Conservation (phyloP, 2,329 filamentous ascomycete genomes). For the Penicillium sp. region DNA sequence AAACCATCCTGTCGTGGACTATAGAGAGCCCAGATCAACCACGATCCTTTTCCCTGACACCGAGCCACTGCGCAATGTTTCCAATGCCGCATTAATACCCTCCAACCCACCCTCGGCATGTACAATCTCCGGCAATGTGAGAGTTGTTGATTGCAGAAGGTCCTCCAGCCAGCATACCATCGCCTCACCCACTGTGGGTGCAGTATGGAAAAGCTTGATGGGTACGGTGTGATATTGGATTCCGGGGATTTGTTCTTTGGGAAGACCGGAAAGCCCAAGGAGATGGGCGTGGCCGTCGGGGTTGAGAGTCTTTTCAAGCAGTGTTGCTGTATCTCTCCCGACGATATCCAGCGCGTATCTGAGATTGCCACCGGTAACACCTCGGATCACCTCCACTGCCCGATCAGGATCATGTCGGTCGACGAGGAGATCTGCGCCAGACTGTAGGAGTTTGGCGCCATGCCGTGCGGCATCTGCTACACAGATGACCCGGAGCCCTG, state of each 20-base stretch:
- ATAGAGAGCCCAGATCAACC: constrained; percentile 43
- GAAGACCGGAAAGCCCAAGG: constrained; percentile 67
- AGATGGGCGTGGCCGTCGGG: constrained; percentile 54
- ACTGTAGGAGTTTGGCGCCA: constrained; percentile 58
- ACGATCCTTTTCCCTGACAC: constrained; percentile 70
- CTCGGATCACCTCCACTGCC: constrained; percentile 66
- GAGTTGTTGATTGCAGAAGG: constrained; percentile 56
- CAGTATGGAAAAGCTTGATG: constrained; percentile 75
- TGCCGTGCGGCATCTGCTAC: constrained; percentile 70
- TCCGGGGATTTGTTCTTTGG: constrained; percentile 54
- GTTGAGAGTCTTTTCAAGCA: constrained; percentile 58
- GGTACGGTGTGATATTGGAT: constrained; percentile 67
- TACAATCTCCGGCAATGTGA: constrained; percentile 67
- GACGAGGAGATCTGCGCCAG: constrained; percentile 65
- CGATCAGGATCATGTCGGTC: constrained; percentile 67
- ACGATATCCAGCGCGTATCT: constrained; percentile 71
- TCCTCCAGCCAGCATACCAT: constrained; percentile 68
- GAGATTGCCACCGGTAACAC: constrained; percentile 59
- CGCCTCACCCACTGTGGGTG: constrained; percentile 62
- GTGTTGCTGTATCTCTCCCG: constrained; percentile 63
- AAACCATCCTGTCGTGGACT: constrained; percentile 1
- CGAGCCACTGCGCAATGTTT: constrained; percentile 65
- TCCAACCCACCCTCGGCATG: constrained; percentile 64
- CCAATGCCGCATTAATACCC: constrained; percentile 68
- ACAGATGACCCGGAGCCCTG: constrained; percentile 65